A percentile compares a stretch with the other conserved stretches of the same genome.
phyloP scores from a whole-genome alignment of 2,329 filamentous ascomycete species.

The Cladosporium sp. region DNA sequence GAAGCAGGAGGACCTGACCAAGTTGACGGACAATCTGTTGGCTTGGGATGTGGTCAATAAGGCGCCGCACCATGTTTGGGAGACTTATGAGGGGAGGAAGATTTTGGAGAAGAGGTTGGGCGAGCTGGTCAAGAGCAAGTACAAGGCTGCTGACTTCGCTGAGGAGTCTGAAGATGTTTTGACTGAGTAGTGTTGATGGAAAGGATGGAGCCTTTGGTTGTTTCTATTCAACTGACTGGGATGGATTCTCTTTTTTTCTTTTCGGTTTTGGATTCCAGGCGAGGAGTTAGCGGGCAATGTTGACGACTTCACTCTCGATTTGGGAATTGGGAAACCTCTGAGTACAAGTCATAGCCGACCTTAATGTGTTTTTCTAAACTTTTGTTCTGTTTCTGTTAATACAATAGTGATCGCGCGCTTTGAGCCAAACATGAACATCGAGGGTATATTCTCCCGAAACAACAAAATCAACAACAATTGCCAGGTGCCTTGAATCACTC shows the following conservation, averaged over 20 bases:
- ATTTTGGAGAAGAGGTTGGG: slow-evolving; percentile 74
- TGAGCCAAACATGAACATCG: neutral
- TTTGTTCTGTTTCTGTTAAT: neutral
- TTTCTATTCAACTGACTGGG: no score
- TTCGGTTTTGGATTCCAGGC: neutral
- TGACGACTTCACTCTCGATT: neutral
- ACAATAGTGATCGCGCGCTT: neutral
- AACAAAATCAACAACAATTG: no score
- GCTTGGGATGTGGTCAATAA: slow-evolving; percentile 82
- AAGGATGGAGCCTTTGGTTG: no score
- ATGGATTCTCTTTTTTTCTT: neutral
- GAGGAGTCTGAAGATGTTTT: no score
- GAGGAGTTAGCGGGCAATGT: slow-evolving; percentile 5
- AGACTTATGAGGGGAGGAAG: slow-evolving; percentile 63
- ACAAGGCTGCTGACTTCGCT: slow-evolving; percentile 13
- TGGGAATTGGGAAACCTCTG: no score
- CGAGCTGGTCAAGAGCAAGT: slow-evolving; percentile 54
- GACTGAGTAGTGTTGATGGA: no score
- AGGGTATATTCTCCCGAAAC: neutral
- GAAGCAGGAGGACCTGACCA: slow-evolving; percentile 79
- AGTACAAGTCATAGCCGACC: neutral
- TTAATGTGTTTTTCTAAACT: slow-evolving; percentile 1
- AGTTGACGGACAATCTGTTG: slow-evolving; percentile 71
- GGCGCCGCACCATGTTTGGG: slow-evolving; percentile 85
- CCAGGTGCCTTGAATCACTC: neutral